Evolutionary conservation across 768 basidiomycete species (phyloP).

Genomic region (Rhodotorula diobovata): DNA sequence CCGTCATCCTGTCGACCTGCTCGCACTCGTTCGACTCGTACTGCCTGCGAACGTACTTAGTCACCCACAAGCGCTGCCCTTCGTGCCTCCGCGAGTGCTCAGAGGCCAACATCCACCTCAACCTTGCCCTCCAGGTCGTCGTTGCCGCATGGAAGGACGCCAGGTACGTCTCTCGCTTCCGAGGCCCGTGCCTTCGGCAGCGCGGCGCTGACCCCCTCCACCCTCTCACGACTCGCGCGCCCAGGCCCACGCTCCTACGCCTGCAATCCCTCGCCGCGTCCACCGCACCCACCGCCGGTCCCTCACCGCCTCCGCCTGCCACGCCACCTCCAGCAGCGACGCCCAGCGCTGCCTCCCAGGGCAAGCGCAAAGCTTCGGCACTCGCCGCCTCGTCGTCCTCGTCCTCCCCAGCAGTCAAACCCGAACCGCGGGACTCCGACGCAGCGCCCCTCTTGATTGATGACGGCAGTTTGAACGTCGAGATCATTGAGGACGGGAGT

Average conservation of each 20-base stretch:
- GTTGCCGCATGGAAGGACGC: conserved; percentile 43
- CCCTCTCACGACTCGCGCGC: neutral
- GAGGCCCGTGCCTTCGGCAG: neutral
- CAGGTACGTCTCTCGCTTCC: conserved; percentile 22
- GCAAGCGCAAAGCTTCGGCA: conserved; percentile 13
- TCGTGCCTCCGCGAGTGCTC: conserved; percentile 1
- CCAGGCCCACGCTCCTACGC: conserved; percentile 10
- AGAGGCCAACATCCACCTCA: conserved; percentile 15
- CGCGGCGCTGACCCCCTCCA: too few species aligned
- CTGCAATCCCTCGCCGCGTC: conserved; percentile 6
- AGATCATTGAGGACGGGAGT: conserved; percentile 6
- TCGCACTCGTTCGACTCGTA: conserved; percentile 33
- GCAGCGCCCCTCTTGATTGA: neutral
- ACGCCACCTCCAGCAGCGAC: neutral
- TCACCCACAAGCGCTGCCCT: conserved; percentile 3
- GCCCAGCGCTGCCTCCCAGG: too few species aligned
- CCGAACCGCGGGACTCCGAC: neutral
- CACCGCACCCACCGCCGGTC: neutral
- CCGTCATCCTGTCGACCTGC: conserved; percentile 28
- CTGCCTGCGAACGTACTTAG: conserved; percentile 25
- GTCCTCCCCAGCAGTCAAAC: neutral
- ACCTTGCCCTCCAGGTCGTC: conserved; percentile 21
- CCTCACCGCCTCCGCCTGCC: neutral
- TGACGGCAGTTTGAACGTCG: conserved; percentile 3
- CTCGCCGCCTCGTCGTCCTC: neutral